These are phyloP conservation scores for Globisporangium abappressorium DNA, from an alignment of 352 stramenopile genomes.

Conservation along the genomic window DNA sequence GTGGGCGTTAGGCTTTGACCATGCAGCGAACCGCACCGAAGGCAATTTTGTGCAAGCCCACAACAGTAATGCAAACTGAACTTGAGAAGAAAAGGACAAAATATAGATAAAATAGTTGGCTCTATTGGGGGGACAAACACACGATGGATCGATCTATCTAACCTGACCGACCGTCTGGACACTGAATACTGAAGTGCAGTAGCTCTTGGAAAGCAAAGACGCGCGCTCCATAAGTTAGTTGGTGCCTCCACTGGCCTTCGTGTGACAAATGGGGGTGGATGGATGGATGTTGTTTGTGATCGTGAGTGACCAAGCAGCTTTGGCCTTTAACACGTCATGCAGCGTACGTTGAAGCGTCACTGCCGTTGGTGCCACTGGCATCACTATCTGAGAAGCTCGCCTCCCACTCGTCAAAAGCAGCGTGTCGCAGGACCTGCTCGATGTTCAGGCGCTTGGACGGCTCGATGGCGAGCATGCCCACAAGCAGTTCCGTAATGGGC, in stretches of 20 bases:
- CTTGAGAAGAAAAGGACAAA: not conserved
- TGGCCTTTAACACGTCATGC: not conserved
- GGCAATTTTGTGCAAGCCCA: no score
- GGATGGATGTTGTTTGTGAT: not conserved
- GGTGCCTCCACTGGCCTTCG: not conserved
- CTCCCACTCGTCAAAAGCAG: slow-evolving; percentile 14
- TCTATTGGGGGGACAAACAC: not conserved
- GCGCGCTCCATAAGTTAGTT: not conserved
- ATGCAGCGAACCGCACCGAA: not conserved
- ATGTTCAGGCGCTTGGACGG: slow-evolving; percentile 30
- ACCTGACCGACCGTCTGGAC: not conserved
- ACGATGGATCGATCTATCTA: not conserved
- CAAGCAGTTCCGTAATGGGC: slow-evolving; percentile 22
- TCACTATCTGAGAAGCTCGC: slow-evolving; percentile 2
- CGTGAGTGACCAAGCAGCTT: not conserved
- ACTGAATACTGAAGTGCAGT: not conserved
- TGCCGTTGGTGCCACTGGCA: not conserved
- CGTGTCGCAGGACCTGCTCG: slow-evolving; percentile 34
- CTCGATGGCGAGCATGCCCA: slow-evolving; percentile 27
- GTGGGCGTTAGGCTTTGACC: not conserved
- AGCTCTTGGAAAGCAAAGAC: not conserved
- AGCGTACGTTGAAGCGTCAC: not conserved
- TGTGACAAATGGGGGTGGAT: not conserved
- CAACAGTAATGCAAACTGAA: no score
- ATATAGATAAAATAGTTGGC: not conserved